Evolutionary conservation across 2,329 filamentous ascomycete species (phyloP), one percentile per base, ranked within the genome.

Genomic region (Furcasterigmium furcatum): DNA sequence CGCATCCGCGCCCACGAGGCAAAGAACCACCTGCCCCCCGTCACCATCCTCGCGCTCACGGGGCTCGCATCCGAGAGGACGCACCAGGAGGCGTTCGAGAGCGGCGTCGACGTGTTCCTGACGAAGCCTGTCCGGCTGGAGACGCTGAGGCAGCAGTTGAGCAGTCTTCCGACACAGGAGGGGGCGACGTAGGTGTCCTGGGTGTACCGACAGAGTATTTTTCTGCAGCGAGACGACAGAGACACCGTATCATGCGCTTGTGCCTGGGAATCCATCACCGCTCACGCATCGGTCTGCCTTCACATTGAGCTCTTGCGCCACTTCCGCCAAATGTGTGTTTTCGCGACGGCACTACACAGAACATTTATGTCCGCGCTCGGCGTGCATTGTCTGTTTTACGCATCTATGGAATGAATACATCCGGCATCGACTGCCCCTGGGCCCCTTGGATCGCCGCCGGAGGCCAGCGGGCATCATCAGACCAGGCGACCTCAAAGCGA

Each of bases 71-170:
- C 73, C 18, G 61, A 67, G 2, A 67, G 67, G 16, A 71, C 72
- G 0, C 70, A 77, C 44, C 66, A 74, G 41, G 77, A 80, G 49
- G 76, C 77, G 0, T 69, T 74, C 44, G 71, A 67, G 3, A 73
- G 68, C 41, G 77, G 77, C 1, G 64, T 80, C 10, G 74, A 80
- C 49, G 47, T 78, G 12, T 79, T 78, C 45, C 52, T 80, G 22
- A 76, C 76, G 36, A 78, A 79, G 54, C 76, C 76, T 0, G 73
- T 79, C 1, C 58, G 63, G 5, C 49, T 74, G n/a, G 67, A 66
- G 20, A 63, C 69, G 32, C 46, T 74, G 14, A 49, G 45, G 2
- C 13, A 46, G 22, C 14, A 46, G 27, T 16, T 36, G 34, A 16
- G 24, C 12, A 7, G 7, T 12, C 7, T 27, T 7, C 24, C 24